Evolutionary conservation across 208 protist genomes (phyloP), one percentile per base, ranked within the genome.

Genomic region (Endotrypanum monterogeii): DNA sequence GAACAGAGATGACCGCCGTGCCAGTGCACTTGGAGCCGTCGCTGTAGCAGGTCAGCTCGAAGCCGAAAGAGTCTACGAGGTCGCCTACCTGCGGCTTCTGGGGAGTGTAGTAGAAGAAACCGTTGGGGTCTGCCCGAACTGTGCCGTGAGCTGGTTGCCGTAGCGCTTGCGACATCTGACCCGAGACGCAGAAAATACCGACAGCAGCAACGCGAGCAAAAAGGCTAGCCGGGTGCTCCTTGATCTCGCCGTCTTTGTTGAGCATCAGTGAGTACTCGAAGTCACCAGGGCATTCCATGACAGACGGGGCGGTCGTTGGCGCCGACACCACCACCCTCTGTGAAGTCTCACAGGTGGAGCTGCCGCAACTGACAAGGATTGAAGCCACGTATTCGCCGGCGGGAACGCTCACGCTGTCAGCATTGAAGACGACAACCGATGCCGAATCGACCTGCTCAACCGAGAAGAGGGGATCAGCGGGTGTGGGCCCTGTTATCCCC

Each of bases 31-130:
- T 63, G 52, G 23, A 44, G 44, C 65, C 68, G 25, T 79, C 66
- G 52, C 35, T 67, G 18, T 56, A 69, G 78, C 90, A 94, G 2
- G 55, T 85, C 23, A 95, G 68, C 35, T 55, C 32, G 70, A 95
- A 94, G 1, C n/a, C 46, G 77, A 96, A 95, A 14, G 81, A 69
- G 67, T 96, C 90, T 37, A 71, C 50, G 3, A 52, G 65, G 23
- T 75, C 58, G n/a, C 79, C 80, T 2, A 60, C 69, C 44, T 62
- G 65, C 7, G 75, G 62, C 7, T n/a, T 20, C 18, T 57, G 39
- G 1, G 71, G 48, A 37, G 73, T 76, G 41, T 85, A 80, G 30
- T 65, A 69, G 57, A 95, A 93, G 37, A 30, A 67, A 20, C 87
- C 85, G 11, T 72, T 79, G 58, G 35, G n/a, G 69, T 72, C 56